Base-by-base conservation (phyloP, 169 alveolate species). In the Plasmodium berghei region DNA sequence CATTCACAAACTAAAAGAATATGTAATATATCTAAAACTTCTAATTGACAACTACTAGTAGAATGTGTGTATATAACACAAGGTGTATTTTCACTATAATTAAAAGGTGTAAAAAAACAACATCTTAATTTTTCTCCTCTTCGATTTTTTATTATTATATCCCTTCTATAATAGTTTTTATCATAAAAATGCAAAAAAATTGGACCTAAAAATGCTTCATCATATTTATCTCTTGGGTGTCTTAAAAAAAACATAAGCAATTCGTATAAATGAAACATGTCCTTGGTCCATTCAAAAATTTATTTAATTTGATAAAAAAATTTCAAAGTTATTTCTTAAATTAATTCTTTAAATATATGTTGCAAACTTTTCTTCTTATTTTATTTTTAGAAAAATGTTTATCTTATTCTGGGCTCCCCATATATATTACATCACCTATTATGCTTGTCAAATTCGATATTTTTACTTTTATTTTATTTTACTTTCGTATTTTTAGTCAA, bases 21-120 rank as follows among this genome's bases (percentile, higher is more conserved):
- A 42, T 83, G 90, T 8, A 83, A 58, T 45, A 83, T 67, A 40
- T 83, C 90, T 61, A 83, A 55, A 16, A 46, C 83, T 61, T 83
- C 90, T 61, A 83, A 48, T 46, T 83, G 90, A 40, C 90, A 83
- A 46, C 90, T 83, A 52, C 73, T 66, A 26, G 64, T 59, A 26
- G 90, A 83, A 67, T 83, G 90, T 12, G 90, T 67, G 62, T 83
- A 83, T 34, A 83, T 69, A 83, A 83, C 90, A 83, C 90, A 83
- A 52, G 90, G 90, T 0, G 90, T 83, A 26, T 83, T 83, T 59
- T 83, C 90, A 67, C 69, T 83, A 49, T 83, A 83, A 59, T 69
- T 83, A 67, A 83, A 83, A 20, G 90, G 90, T 5, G 85, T 69
- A 55, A 83, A 83, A 14, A 54, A 66, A 54, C 66, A 83, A 40